Evolutionary conservation across 495 filamentous ascomycete species (phyloP).

Genomic region (Pseudevernia furfuracea): DNA sequence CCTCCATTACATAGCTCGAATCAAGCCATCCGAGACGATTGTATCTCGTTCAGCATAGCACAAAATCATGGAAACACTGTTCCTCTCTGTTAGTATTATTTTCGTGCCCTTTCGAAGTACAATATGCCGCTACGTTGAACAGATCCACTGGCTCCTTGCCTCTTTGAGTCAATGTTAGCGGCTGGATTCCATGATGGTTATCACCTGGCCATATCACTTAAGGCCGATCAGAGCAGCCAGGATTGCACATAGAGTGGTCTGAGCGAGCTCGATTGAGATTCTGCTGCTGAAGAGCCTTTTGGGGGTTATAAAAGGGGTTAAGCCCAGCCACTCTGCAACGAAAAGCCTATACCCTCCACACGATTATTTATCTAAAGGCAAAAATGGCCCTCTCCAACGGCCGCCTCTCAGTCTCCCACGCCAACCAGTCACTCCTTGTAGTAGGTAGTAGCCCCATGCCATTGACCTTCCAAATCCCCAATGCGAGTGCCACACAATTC

Average conservation of each 20-base stretch:
- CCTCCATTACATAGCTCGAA: not conserved
- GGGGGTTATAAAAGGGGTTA: not conserved
- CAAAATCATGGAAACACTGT: not conserved
- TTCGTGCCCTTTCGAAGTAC: not conserved
- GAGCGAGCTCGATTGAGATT: not conserved
- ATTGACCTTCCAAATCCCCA: constrained; percentile 97
- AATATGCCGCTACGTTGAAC: no score
- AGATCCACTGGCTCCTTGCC: not conserved
- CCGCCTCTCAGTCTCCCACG: constrained; percentile 79
- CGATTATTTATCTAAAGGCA: constrained; percentile 39
- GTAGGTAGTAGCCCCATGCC: constrained; percentile 92
- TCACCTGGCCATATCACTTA: not conserved
- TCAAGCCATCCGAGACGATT: not conserved
- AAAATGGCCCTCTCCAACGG: constrained; percentile 63
- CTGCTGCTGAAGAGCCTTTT: not conserved
- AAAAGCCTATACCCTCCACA: not conserved
- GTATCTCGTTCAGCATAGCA: not conserved
- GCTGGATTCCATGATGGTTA: not conserved
- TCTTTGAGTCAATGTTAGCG: not conserved
- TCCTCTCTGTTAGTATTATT: not conserved
- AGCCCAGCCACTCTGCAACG: not conserved
- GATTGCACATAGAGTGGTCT: no score
- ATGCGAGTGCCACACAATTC: constrained; percentile 71
- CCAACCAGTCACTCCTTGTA: constrained; percentile 89
- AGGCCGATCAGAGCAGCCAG: not conserved